A percentile compares a stretch with the other conserved stretches of the same genome.
Conservation (phyloP, 352 stramenopile genomes). For the Saprolegnia diclina region DNA sequence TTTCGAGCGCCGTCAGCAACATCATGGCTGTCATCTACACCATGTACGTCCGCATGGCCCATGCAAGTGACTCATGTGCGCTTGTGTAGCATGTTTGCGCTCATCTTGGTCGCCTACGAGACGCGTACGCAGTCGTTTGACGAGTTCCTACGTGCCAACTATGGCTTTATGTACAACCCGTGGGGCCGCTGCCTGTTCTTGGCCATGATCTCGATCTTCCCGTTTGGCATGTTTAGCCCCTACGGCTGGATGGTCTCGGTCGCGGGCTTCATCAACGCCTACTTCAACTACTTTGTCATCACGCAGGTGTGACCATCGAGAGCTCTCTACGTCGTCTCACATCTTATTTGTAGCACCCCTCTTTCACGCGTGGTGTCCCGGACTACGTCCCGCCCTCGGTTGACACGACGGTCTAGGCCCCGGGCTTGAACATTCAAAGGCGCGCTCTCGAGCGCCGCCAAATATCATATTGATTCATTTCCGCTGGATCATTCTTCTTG, state of each 20-base stretch:
- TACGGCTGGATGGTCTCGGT: constrained; percentile 79
- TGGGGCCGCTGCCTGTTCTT: constrained; percentile 83
- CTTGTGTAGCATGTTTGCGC: constrained; percentile 60
- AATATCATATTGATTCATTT: constrained; percentile 6
- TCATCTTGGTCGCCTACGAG: constrained; percentile 81
- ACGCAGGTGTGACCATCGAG: constrained; percentile 44
- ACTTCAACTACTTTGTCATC: constrained; percentile 89
- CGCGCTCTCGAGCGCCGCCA: background rate
- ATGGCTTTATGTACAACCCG: constrained; percentile 86
- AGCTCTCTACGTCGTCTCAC: background rate
- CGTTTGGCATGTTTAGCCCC: constrained; percentile 74
- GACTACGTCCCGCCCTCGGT: constrained; percentile 72
- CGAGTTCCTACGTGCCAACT: constrained; percentile 63
- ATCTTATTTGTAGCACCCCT: constrained; percentile 47
- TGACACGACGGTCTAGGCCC: constrained; percentile 25
- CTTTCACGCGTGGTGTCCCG: constrained; percentile 74
- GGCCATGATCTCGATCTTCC: constrained; percentile 88
- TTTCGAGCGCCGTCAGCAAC: constrained; percentile 24
- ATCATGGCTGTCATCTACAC: constrained; percentile 76
- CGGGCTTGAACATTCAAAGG: background rate
- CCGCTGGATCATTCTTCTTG: background rate
- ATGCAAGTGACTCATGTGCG: background rate
- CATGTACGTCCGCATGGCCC: constrained; percentile 44
- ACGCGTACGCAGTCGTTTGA: constrained; percentile 66
- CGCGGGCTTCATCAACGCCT: constrained; percentile 72